phyloP scores from a whole-genome alignment of 2,329 filamentous ascomycete species.

The Lachnellula cervina region DNA sequence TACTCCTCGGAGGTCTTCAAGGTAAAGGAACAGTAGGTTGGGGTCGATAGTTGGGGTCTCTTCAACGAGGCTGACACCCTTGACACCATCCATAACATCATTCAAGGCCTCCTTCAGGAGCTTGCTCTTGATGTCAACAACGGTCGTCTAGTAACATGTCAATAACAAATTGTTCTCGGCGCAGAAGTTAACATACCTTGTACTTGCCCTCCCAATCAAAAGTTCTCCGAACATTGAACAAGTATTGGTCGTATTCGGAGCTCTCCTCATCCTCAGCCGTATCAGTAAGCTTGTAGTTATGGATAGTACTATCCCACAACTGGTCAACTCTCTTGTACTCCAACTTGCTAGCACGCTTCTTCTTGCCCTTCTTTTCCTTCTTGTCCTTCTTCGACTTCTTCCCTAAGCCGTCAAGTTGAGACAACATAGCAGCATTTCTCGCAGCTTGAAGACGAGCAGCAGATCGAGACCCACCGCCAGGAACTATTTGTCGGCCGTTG shows the following conservation, averaged over 20 bases:
- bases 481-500: background rate
- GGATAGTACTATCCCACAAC: conserved; percentile 52
- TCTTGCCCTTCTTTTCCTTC: conserved; percentile 37
- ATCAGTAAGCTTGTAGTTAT: conserved; percentile 65
- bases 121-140: conserved; percentile 83
- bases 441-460: conserved; percentile 19
- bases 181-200: conserved; percentile 33
- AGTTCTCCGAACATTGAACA: conserved; percentile 76
- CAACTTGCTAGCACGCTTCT: conserved; percentile 46
- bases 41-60: conserved; percentile 70
- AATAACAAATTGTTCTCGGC: conserved; percentile 4
- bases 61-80: conserved; percentile 73
- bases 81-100: conserved; percentile 70
- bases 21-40: conserved; percentile 67
- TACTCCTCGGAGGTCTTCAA: conserved; percentile 66
- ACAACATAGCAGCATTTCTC: conserved; percentile 20
- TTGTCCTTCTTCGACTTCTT: conserved; percentile 32
- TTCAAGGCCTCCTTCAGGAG: conserved; percentile 65
- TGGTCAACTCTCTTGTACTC: conserved; percentile 68
- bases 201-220: conserved; percentile 86
- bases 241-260: conserved; percentile 69
- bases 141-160: conserved; percentile 41
- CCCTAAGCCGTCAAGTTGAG: conserved; percentile 18
- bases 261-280: conserved; percentile 57
- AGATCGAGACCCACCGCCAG: conserved; percentile 9